A percentile compares a stretch with the other conserved stretches of the same genome.
Conservation (phyloP, 768 basidiomycete genomes). For the Lactarius sanguifluus region DNA sequence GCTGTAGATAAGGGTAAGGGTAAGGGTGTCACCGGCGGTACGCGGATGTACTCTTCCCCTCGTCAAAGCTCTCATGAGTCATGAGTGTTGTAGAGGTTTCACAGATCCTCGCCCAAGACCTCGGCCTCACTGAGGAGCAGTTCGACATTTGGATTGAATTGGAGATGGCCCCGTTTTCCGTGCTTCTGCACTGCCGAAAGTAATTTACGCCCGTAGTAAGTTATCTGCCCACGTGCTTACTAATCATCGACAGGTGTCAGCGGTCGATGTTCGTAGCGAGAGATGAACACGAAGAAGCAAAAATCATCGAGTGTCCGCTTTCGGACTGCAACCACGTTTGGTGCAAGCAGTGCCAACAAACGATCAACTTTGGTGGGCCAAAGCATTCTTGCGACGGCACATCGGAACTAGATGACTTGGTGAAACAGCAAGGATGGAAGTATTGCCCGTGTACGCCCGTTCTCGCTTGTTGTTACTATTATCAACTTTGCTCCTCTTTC, state of each 20-base stretch:
- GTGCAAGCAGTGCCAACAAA: constrained; percentile 37
- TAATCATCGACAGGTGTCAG: constrained; percentile 26
- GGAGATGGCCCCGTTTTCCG: constrained; percentile 45
- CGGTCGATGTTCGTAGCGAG: constrained; percentile 34
- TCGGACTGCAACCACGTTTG: constrained; percentile 35
- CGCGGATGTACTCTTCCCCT: constrained; percentile 17
- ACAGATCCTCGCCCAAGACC: constrained; percentile 43
- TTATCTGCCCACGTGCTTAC: not conserved
- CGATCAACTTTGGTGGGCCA: constrained; percentile 29
- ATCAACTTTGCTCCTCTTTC: too few relatives aligned
- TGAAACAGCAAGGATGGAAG: constrained; percentile 37
- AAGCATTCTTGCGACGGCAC: constrained; percentile 38
- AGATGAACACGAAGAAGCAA: constrained; percentile 32
- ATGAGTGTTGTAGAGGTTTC: constrained; percentile 38
- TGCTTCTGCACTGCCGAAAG: constrained; percentile 52
- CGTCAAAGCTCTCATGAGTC: not conserved
- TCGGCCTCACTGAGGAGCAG: constrained; percentile 48
- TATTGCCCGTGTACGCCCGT: constrained; percentile 35
- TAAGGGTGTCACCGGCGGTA: constrained; percentile 36
- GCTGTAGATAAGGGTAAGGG: constrained; percentile 32
- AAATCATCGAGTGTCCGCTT: constrained; percentile 34
- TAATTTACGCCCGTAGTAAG: constrained; percentile 32
- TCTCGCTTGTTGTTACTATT: too few relatives aligned
- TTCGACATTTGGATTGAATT: constrained; percentile 46
- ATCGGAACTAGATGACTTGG: constrained; percentile 35